These are phyloP conservation scores for Catharanthus roseus DNA, from an alignment of 257 asterid species.

Conservation along the genomic window DNA sequence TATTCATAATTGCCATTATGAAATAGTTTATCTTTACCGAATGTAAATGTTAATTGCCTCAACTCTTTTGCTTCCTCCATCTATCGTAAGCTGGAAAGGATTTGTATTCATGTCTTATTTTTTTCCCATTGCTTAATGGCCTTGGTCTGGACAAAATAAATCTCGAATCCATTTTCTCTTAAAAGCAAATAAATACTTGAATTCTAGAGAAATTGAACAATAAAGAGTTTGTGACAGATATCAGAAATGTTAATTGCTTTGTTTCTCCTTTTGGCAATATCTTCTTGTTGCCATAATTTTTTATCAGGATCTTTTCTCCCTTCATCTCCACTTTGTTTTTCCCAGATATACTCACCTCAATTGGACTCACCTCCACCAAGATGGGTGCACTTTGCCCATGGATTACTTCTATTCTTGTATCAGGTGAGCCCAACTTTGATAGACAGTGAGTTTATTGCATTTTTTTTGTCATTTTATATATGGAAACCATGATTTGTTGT, in stretches of 20 bases:
- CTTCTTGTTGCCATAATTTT: not conserved
- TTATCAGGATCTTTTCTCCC: constrained; percentile 1
- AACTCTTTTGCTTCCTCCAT: not conserved
- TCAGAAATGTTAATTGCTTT: not conserved
- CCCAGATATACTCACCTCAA: constrained; percentile 83
- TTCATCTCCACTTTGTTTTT: constrained; percentile 14
- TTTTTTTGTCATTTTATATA: not conserved
- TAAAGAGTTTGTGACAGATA: not conserved
- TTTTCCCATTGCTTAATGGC: not conserved
- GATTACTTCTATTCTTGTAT: constrained; percentile 80
- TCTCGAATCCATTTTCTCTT: not conserved
- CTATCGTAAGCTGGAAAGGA: not conserved
- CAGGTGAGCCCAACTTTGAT: constrained; percentile 47
- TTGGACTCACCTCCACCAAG: constrained; percentile 92
- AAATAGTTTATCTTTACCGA: not conserved
- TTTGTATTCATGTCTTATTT: not conserved
- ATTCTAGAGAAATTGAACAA: not conserved
- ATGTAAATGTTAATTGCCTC: not conserved
- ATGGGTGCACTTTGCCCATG: constrained; percentile 94
- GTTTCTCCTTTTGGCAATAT: not conserved
- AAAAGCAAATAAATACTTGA: not conserved
- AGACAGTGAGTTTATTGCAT: not conserved
- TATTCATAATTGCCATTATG: not conserved
- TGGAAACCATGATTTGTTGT: not conserved
- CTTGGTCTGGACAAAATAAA: not conserved